A percentile compares a stretch with the other conserved stretches of the same genome.
Evolutionary conservation across 352 stramenopile genomes (phyloP).

Genomic region (Phytophthora podocarpi): DNA sequence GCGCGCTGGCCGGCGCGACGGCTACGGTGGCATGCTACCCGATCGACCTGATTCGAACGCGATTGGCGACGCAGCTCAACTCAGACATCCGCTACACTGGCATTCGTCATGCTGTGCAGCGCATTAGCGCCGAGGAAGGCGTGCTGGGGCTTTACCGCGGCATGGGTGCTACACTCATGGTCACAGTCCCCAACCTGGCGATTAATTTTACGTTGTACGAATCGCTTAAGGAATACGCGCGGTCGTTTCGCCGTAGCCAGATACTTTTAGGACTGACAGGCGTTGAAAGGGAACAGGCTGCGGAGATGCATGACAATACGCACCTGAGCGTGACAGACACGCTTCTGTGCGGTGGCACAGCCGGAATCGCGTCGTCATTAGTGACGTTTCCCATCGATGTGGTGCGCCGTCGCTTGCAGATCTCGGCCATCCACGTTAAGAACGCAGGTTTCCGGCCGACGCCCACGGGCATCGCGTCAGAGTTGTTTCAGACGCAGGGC

Average conservation of each 20-base stretch:
- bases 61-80: conserved; percentile 94
- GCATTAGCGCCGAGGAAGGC: conserved; percentile 91
- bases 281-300: conserved; percentile 29
- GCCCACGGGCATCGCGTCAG: conserved; percentile 70
- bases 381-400: conserved; percentile 97
- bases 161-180: conserved; percentile 92
- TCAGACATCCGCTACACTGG: conserved; percentile 89
- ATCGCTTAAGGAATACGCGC: conserved; percentile 90
- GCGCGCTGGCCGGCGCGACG: conserved; percentile 68
- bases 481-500: conserved; percentile 75
- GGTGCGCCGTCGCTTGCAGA: conserved; percentile 94
- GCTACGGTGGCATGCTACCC: conserved; percentile 94
- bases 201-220: conserved; percentile 97
- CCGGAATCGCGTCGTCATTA: conserved; percentile 91
- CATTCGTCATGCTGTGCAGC: conserved; percentile 93
- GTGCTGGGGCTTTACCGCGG: conserved; percentile 93
- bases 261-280: conserved; percentile 32
- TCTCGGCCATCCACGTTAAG: conserved; percentile 87
- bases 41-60: conserved; percentile 95
- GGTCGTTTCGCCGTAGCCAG: conserved; percentile 73
- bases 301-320: conserved; percentile 22
- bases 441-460: conserved; percentile 74
- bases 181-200: conserved; percentile 95
- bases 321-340: conserved; percentile 83
- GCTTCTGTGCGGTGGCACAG: conserved; percentile 89